These are phyloP conservation scores for Porodaedalea pini DNA, from an alignment of 1,284 basidiomycete species.

Conservation along the genomic window DNA sequence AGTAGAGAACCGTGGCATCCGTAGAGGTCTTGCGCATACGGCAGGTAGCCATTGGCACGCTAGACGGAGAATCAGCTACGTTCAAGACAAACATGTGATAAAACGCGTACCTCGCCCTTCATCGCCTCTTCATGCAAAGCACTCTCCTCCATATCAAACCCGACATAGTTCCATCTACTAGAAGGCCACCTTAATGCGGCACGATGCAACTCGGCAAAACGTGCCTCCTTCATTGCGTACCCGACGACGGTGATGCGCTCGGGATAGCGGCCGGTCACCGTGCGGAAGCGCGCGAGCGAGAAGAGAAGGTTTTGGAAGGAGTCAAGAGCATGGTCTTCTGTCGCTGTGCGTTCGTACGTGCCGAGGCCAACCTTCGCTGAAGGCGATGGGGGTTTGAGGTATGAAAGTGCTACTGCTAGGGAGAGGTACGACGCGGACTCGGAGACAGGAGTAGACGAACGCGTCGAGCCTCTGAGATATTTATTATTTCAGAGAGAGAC, in stretches of 20 bases:
- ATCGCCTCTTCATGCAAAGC: conserved; percentile 46
- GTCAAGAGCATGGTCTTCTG: conserved; percentile 89
- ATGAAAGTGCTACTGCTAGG: conserved; percentile 53
- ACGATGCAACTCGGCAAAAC: conserved; percentile 85
- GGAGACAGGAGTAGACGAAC: conserved; percentile 66
- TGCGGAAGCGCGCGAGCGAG: conserved; percentile 87
- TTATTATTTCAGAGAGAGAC: background rate
- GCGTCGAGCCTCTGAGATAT: conserved; percentile 79
- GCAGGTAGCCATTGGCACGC: conserved; percentile 69
- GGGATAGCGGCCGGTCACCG: conserved; percentile 84
- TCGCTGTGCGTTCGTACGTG: conserved; percentile 52
- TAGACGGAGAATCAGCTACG: conserved; percentile 32
- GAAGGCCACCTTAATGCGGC: conserved; percentile 79
- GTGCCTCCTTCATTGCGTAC: conserved; percentile 84
- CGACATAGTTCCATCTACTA: conserved; percentile 72
- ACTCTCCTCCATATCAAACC: conserved; percentile 73
- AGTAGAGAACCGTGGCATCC: conserved; percentile 82
- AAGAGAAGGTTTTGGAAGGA: conserved; percentile 93
- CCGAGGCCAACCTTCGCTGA: conserved; percentile 28
- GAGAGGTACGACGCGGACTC: conserved; percentile 88
- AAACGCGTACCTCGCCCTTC: conserved; percentile 68
- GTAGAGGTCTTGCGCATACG: conserved; percentile 76
- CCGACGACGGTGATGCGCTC: conserved; percentile 84
- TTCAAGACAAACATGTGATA: background rate
- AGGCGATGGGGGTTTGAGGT: conserved; percentile 38